Base-by-base conservation (phyloP, 2,329 filamentous ascomycete genomes). In the Teratosphaeria zuluensis region DNA sequence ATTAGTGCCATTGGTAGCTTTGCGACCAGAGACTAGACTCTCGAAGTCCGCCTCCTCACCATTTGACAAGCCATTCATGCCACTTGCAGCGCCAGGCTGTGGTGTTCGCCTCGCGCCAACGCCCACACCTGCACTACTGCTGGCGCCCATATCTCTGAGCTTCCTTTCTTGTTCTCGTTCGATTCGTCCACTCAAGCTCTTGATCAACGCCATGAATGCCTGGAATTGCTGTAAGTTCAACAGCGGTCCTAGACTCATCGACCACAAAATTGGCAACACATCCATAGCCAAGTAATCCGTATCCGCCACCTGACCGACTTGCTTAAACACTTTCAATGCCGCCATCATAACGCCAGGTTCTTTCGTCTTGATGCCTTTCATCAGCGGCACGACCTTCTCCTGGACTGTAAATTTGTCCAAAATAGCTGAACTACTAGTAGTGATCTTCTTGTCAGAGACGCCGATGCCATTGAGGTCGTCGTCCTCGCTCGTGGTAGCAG, bases 321-420 rank as follows among this genome's bases (percentile, higher is more conserved):
- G 88, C 55, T 83, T 84, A 64, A 97, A 85, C 0, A 96, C 90
- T 58, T 86, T 87, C 35, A 97, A 78, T 0, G 91, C 88, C 5
- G 92, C 92, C 79, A 97, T 88, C 89, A 97, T 97, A 9, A 99
- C 94, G 7, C 91, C 92, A 0, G 94, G 94, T 72, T 99, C 94
- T 71, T 96, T 97, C 0, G 94, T 99, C 75, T 96, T 97, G 76
- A 99, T 97, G 1, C 81, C 91, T 69, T 89, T 91, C 61, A 99
- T 80, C 4, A 97, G 77, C 0, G 94, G 94, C 0, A 97, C 83
- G 35, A 99, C 89, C 77, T 96, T 97, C 71, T 99, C 94, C 72
- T 99, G 94, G 76, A 99, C 92, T 0, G 94, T 97, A 70, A 94
- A 97, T 73, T 97, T 97, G 76, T 99, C 94, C 31, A 99, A 78